Evolutionary conservation across 2,329 filamentous ascomycete species (phyloP).

Genomic region (Coccinonectria pachysandricola): DNA sequence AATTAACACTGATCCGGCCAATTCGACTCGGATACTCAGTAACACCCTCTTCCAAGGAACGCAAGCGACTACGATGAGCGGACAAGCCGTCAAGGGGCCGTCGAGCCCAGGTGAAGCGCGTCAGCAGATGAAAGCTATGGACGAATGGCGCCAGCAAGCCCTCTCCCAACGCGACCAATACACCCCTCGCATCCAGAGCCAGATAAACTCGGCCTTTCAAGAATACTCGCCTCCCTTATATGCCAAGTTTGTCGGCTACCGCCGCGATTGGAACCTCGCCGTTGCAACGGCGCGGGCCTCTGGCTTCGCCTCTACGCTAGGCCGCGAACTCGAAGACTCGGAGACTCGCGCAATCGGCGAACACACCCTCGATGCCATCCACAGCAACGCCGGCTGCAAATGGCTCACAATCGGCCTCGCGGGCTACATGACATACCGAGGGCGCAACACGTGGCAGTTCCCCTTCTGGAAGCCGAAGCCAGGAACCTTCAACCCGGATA

Average conservation of each 20-base stretch:
- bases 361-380: slow-evolving; percentile 21
- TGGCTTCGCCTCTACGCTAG: slow-evolving; percentile 19
- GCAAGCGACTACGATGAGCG: too few species aligned
- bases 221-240: slow-evolving; percentile 24
- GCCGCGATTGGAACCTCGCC: slow-evolving; percentile 17
- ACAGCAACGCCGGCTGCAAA: slow-evolving; percentile 22
- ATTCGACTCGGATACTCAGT: too few species aligned
- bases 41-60: too few species aligned
- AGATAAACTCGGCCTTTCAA: slow-evolving; percentile 22
- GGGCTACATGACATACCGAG: slow-evolving; percentile 19
- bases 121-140: slow-evolving; percentile 14
- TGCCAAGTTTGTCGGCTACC: slow-evolving; percentile 20
- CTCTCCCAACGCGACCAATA: slow-evolving; percentile 20
- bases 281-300: slow-evolving; percentile 19
- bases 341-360: slow-evolving; percentile 27
- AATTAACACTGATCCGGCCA: too few species aligned
- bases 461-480: slow-evolving; percentile 20
- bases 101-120: slow-evolving; percentile 2
- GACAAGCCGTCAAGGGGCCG: slow-evolving; percentile 3
- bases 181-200: slow-evolving; percentile 20
- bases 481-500: slow-evolving; percentile 18
- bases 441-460: slow-evolving; percentile 18
- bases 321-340: slow-evolving; percentile 24
- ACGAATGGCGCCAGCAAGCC: slow-evolving; percentile 22
- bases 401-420: slow-evolving; percentile 16